phyloP scores from a whole-genome alignment of 2,329 filamentous ascomycete genomes.

The Diaporthe aspalathi region DNA sequence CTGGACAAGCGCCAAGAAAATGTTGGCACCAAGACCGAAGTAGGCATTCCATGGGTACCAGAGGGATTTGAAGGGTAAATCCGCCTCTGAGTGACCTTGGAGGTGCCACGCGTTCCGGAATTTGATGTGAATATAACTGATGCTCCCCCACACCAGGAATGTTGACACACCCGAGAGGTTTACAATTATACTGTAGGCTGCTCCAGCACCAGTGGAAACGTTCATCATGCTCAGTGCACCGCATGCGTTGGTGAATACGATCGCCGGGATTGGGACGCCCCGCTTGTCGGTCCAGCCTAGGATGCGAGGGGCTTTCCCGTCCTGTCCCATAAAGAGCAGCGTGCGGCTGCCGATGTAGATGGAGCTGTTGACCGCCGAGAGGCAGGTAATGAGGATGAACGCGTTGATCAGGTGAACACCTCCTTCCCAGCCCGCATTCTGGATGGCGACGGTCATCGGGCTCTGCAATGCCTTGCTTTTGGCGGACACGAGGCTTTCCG shows the following conservation, averaged over 20 bases:
- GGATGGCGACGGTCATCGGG: constrained; percentile 79
- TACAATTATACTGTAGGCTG: constrained; percentile 76
- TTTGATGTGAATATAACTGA: constrained; percentile 77
- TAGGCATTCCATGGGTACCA: constrained; percentile 70
- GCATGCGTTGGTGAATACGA: constrained; percentile 77
- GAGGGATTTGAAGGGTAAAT: constrained; percentile 67
- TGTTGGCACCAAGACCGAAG: constrained; percentile 67
- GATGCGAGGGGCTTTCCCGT: constrained; percentile 76
- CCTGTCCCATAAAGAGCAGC: constrained; percentile 80
- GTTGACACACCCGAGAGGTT: constrained; percentile 77
- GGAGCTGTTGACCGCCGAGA: constrained; percentile 78
- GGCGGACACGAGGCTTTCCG: constrained; percentile 70
- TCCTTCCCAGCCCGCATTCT: constrained; percentile 78
- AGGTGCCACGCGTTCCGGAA: constrained; percentile 73
- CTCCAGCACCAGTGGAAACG: constrained; percentile 72
- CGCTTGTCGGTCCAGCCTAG: constrained; percentile 74
- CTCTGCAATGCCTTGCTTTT: constrained; percentile 73
- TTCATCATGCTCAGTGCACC: constrained; percentile 83
- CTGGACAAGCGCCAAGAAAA: constrained; percentile 70
- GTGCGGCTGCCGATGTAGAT: constrained; percentile 84
- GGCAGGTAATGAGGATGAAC: constrained; percentile 78
- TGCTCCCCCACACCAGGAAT: constrained; percentile 78
- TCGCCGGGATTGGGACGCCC: constrained; percentile 70
- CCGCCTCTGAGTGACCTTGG: constrained; percentile 65
- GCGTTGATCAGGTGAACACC: constrained; percentile 83